Base-by-base conservation (phyloP, 345 rosid species). In the Brassica juncea region DNA sequence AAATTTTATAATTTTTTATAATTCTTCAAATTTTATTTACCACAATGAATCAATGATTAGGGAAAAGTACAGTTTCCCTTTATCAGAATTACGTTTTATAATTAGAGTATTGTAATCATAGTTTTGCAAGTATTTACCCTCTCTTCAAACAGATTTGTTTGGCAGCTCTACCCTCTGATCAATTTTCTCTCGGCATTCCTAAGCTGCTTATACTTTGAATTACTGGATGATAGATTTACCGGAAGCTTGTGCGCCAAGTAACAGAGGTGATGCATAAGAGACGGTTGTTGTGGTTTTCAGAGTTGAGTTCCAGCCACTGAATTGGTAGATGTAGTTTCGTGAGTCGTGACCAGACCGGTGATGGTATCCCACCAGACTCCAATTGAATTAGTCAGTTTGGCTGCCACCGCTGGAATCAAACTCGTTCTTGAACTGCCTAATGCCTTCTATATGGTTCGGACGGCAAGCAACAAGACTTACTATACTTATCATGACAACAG, bases 141-240 rank as follows among this genome's bases (percentile, higher is more conserved):
- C 39, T 69, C 75, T 61, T 61, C 80, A 61, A 70, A 77, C 75
- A 76, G 6, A 6, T 69, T 69, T 8, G 44, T 8, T 60, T 68
- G 74, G 3, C 66, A 5, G 12, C 10, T 77, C 1, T 32, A 74
- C 25, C 37, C 37, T 12, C 42, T 63, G 42, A 31, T 63, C 67
- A 63, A 63, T 39, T 19, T 63, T 19, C 42, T 63, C 67, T 63
- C 5, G 42, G 11, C 42, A 7, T 63, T 31, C 67, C 67, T 9
- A 3, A 30, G 42, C 67, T 63, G 39, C 39, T 35, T 1, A 63
- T 63, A 63, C 67, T 63, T 42, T 28, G 66, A 63, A 63, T 7
- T 31, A 31, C 34, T 19, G 19, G 67, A 63, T 63, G 34, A 63
- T 37, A 31, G 37, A 9, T 63, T 31, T 15, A 63, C 67, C 21